phyloP scores from a whole-genome alignment of 495 filamentous ascomycete genomes.

The Podospora comata region DNA sequence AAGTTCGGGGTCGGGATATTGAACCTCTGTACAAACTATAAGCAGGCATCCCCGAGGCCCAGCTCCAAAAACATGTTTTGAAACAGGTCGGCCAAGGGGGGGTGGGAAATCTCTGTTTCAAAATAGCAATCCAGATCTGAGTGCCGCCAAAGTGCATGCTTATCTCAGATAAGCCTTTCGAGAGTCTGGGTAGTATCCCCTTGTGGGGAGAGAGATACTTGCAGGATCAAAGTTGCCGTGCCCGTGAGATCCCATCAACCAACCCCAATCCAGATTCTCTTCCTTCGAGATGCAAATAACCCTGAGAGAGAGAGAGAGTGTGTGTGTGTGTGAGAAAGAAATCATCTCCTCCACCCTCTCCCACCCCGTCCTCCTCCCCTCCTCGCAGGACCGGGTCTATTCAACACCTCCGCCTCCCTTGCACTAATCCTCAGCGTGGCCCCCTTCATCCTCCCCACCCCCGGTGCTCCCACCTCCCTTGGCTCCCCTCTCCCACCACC shows the following conservation, averaged over 20 bases:
- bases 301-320: neutral
- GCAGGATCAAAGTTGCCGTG: neutral
- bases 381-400: constrained; percentile 33
- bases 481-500: constrained; percentile 46
- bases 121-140: neutral
- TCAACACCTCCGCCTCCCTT: constrained; percentile 69
- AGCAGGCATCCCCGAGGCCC: neutral
- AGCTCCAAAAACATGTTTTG: neutral
- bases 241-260: no score
- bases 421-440: constrained; percentile 77
- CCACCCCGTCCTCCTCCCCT: constrained; percentile 32
- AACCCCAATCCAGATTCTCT: no score
- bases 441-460: constrained; percentile 73
- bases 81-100: neutral
- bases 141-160: neutral
- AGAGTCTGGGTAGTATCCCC: neutral
- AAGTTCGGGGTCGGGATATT: neutral
- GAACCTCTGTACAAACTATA: neutral
- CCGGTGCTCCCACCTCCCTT: constrained; percentile 66
- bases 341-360: constrained; percentile 29
- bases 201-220: neutral
- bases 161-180: neutral
- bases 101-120: neutral
- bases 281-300: no score
- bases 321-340: no score